phyloP scores from a whole-genome alignment of 192 early-diverging fungal species.

The Podila horticola region DNA sequence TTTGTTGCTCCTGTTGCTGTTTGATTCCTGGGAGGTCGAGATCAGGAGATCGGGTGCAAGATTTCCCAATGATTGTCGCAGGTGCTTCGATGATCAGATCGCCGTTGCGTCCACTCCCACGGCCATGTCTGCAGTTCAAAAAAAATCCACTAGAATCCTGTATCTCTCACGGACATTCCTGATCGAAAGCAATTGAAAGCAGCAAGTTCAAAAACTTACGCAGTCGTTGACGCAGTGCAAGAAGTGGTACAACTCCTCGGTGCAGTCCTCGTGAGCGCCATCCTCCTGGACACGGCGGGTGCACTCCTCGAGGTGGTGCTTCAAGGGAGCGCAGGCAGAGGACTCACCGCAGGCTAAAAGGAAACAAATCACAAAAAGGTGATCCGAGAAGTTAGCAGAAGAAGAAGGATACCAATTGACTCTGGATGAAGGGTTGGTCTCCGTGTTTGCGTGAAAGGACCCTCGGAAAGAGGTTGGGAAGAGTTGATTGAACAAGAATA shows the following conservation, averaged over 20 bases:
- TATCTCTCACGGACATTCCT: background rate
- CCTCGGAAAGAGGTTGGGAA: too few relatives aligned
- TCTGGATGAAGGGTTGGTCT: too few relatives aligned
- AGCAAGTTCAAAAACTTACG: conserved; percentile 64
- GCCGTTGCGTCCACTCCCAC: too few relatives aligned
- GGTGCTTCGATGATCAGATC: too few relatives aligned
- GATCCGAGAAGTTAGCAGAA: background rate
- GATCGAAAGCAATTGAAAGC: background rate
- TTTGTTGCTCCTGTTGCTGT: too few relatives aligned
- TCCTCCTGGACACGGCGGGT: conserved; percentile 75
- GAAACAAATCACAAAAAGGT: background rate
- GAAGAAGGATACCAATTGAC: too few relatives aligned
- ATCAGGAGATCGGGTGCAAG: too few relatives aligned
- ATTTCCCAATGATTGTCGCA: too few relatives aligned
- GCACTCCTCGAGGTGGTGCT: conserved; percentile 83
- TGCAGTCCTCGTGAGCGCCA: conserved; percentile 79
- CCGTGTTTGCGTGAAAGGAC: too few relatives aligned
- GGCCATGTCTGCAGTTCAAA: background rate
- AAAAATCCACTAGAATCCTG: background rate
- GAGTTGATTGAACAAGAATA: too few relatives aligned
- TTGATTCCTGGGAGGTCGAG: too few relatives aligned
- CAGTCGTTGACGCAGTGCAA: conserved; percentile 84
- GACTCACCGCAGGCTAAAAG: conserved; percentile 69
- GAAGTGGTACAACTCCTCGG: conserved; percentile 85
- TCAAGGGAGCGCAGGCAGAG: conserved; percentile 71